phyloP scores from a whole-genome alignment of 192 early-diverging fungal species.

The Geranomyces variabilis region DNA sequence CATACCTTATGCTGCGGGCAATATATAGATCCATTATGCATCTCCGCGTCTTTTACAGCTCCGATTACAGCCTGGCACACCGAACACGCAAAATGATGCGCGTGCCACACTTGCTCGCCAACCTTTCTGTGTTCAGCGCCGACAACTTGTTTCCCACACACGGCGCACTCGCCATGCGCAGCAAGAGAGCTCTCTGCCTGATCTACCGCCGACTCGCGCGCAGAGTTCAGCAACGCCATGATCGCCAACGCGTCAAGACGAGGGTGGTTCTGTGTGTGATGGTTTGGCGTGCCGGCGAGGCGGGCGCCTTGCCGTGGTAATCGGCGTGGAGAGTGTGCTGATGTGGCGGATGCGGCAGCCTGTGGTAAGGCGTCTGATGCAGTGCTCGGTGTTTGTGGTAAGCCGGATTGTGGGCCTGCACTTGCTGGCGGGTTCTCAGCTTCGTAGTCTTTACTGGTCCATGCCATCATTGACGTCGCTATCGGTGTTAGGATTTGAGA shows the following conservation, averaged over 20 bases:
- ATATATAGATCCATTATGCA: slow-evolving; percentile 18
- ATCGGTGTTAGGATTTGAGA: slow-evolving; percentile 5
- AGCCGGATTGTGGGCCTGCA: no score
- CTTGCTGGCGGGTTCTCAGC: background rate
- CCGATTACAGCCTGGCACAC: background rate
- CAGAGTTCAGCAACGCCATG: slow-evolving; percentile 28
- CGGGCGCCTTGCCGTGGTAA: background rate
- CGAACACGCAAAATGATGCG: slow-evolving; percentile 28
- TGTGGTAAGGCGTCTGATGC: background rate
- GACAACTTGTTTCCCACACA: slow-evolving; percentile 13
- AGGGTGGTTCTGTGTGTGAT: background rate
- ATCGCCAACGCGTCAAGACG: slow-evolving; percentile 20
- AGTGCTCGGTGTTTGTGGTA: no score
- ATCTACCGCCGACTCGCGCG: slow-evolving; percentile 13
- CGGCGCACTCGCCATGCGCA: slow-evolving; percentile 16
- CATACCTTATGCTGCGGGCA: slow-evolving; percentile 19
- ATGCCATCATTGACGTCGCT: background rate
- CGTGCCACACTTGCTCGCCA: slow-evolving; percentile 19
- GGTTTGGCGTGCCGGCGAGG: background rate
- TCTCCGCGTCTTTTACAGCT: background rate
- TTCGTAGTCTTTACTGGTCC: background rate
- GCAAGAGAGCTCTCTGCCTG: slow-evolving; percentile 15
- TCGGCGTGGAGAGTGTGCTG: background rate
- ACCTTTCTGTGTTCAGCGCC: slow-evolving; percentile 7
- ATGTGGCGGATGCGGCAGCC: background rate